Conservation (phyloP, 2,329 filamentous ascomycete genomes). For the Colletotrichum sidae region DNA sequence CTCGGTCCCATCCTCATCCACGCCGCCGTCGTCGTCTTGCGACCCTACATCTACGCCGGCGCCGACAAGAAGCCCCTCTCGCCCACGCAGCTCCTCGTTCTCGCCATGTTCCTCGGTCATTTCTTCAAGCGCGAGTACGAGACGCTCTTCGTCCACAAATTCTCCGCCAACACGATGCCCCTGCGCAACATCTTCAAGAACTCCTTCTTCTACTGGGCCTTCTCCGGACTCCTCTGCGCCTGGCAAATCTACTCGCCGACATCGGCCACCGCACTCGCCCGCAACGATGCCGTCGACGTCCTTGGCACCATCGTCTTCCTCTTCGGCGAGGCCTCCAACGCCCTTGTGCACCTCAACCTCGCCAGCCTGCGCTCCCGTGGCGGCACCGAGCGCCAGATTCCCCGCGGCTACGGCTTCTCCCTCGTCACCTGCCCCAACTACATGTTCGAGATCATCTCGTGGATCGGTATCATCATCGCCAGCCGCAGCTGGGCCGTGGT, state of each 20-base stretch:
- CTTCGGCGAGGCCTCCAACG: constrained; percentile 84
- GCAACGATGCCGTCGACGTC: constrained; percentile 66
- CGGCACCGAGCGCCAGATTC: constrained; percentile 89
- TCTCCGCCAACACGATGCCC: constrained; percentile 96
- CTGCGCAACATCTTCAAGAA: constrained; percentile 93
- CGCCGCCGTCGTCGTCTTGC: constrained; percentile 76
- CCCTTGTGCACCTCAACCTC: constrained; percentile 83
- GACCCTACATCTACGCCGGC: constrained; percentile 70
- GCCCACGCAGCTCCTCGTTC: constrained; percentile 77
- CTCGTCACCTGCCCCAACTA: constrained; percentile 98
- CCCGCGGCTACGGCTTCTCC: constrained; percentile 84
- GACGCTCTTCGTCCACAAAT: constrained; percentile 94
- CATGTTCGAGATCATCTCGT: constrained; percentile 89
- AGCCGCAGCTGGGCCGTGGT: constrained; percentile 83
- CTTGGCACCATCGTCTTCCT: constrained; percentile 77
- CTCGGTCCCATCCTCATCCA: constrained; percentile 92
- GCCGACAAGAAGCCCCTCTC: constrained; percentile 63
- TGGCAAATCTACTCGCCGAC: constrained; percentile 86
- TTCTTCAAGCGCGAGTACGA: constrained; percentile 96
- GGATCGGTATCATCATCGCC: constrained; percentile 84
- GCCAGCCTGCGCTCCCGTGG: constrained; percentile 81
- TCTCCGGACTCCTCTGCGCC: constrained; percentile 83
- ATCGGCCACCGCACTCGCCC: constrained; percentile 70
- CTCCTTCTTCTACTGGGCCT: constrained; percentile 91
- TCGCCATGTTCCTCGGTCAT: constrained; percentile 81